phyloP scores from a whole-genome alignment of 1,139 yeast species.

The Hansenula lynferdii region DNA sequence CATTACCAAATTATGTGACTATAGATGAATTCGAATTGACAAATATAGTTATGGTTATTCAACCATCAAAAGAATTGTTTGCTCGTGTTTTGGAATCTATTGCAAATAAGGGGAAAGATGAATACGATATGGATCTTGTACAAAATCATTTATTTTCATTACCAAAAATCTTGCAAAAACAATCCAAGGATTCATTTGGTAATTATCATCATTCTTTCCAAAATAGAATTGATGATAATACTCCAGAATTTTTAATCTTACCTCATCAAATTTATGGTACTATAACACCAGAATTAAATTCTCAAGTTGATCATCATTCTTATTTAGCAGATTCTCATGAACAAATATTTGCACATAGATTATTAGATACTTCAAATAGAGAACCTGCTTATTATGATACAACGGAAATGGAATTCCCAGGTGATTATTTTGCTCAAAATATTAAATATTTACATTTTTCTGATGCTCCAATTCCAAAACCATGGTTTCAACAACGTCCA shows the following conservation, averaged over 20 bases:
- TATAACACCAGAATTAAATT: slow-evolving; percentile 37
- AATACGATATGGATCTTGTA: slow-evolving; percentile 16
- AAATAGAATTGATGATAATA: slow-evolving; percentile 4
- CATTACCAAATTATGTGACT: slow-evolving; percentile 11
- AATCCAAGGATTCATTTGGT: neutral
- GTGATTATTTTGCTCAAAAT: slow-evolving; percentile 13
- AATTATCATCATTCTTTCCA: neutral
- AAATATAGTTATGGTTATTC: slow-evolving; percentile 21
- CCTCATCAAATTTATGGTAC: slow-evolving; percentile 42
- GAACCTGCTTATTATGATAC: slow-evolving; percentile 25
- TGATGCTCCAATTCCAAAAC: slow-evolving; percentile 44
- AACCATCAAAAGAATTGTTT: slow-evolving; percentile 13
- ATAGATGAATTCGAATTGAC: slow-evolving; percentile 15
- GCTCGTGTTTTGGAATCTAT: slow-evolving; percentile 10
- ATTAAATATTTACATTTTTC: slow-evolving; percentile 37
- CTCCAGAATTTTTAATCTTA: slow-evolving; percentile 25
- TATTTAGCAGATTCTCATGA: slow-evolving; percentile 17
- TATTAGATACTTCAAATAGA: slow-evolving; percentile 3
- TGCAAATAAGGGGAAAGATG: slow-evolving; percentile 18
- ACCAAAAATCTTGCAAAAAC: slow-evolving; percentile 1
- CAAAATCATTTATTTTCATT: slow-evolving; percentile 19
- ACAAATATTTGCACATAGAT: slow-evolving; percentile 11
- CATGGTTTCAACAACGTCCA: slow-evolving; percentile 32
- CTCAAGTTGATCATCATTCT: slow-evolving; percentile 23
- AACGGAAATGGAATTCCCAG: slow-evolving; percentile 6